Percentiles rank a stretch among this genome's conserved stretches.
Evolutionary conservation across 345 rosid genomes (phyloP).

Genomic region (Dipteronia sinensis): DNA sequence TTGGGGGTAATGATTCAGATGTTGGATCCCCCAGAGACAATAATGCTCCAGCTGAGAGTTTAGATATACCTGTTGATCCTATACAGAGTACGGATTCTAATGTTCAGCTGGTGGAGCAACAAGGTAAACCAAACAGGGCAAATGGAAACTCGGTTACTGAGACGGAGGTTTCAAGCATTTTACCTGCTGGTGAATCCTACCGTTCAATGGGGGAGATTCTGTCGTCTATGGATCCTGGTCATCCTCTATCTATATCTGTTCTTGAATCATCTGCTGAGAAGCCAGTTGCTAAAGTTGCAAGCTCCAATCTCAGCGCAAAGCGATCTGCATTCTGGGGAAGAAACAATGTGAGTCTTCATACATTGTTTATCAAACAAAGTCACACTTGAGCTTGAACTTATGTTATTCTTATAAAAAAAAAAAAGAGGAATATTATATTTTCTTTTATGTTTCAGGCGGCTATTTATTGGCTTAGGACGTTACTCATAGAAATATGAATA

Average conservation of each 20-base stretch:
- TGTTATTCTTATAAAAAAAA: not conserved
- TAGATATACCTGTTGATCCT: constrained; percentile 44
- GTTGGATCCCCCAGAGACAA: constrained; percentile 60
- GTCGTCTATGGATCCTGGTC: constrained; percentile 60
- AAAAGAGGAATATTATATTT: not conserved
- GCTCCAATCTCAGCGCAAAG: constrained; percentile 62
- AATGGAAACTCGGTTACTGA: constrained; percentile 51
- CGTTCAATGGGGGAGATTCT: constrained; percentile 75
- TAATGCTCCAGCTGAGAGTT: constrained; percentile 46
- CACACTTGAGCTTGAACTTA: not conserved
- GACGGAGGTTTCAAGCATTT: constrained; percentile 44
- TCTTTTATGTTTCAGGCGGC: not conserved
- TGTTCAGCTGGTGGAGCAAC: constrained; percentile 52
- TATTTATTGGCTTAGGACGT: too few relatives aligned
- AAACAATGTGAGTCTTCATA: constrained; percentile 65
- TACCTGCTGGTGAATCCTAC: constrained; percentile 65
- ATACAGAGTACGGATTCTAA: constrained; percentile 44
- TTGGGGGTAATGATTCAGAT: constrained; percentile 88
- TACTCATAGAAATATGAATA: too few relatives aligned
- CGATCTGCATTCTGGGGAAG: constrained; percentile 91
- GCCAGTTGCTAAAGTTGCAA: constrained; percentile 56
- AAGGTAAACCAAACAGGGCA: constrained; percentile 51
- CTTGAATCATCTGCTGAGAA: constrained; percentile 67
- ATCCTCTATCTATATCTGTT: constrained; percentile 52
- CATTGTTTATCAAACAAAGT: constrained; percentile 1